Base-by-base conservation (phyloP, 2,329 filamentous ascomycete species). In the Stemphylium vesicarium region DNA sequence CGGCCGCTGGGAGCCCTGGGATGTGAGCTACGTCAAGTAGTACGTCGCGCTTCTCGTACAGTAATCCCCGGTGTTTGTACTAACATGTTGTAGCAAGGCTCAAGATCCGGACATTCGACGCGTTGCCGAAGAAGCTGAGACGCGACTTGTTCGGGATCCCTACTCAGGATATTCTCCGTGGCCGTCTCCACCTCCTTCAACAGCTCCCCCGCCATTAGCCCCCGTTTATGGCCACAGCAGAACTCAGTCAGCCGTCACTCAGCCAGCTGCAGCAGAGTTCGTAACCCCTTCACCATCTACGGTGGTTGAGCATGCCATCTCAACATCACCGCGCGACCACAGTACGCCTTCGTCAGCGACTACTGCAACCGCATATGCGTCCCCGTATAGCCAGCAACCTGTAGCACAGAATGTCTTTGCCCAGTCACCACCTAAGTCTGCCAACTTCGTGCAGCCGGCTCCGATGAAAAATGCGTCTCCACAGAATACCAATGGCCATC, bases 1-100 rank as follows among this genome's bases (percentile, higher is more conserved):
- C 31, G 68, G 67, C 9, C 44, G 52, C 9, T 73, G 70, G 70
- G 68, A 72, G 57, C 56, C 69, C 13, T 70, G 67, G 68, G 67
- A 73, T 40, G 64, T 73, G 7, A 62, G 67, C 49, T 72, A 61
- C 53, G 69, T 73, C 11, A 62, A 59, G 39, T 57, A 66, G 68
- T 71, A 58, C 33, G 65, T 65, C 39, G 33, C 33, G 15, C 49
- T n/a, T 31, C 18, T 16, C 7, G 15, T 29, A 31, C 41, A 47
- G 26, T 31, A 37, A 26, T 15, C 15, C 12, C 18, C 6, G n/a
- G 32, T 31, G 37, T 15, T 16, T 29, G 13, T 32, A 26, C 53
- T 69, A 42, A 69, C 46, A 32, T 35, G 8, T 32, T 5, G 8
- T 45, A 70, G 67, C 50, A 66, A 66, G 41, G 60, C 69, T 11